These are phyloP conservation scores for Gloeopeniophorella convolvens DNA, from an alignment of 768 basidiomycete genomes.

Conservation along the genomic window DNA sequence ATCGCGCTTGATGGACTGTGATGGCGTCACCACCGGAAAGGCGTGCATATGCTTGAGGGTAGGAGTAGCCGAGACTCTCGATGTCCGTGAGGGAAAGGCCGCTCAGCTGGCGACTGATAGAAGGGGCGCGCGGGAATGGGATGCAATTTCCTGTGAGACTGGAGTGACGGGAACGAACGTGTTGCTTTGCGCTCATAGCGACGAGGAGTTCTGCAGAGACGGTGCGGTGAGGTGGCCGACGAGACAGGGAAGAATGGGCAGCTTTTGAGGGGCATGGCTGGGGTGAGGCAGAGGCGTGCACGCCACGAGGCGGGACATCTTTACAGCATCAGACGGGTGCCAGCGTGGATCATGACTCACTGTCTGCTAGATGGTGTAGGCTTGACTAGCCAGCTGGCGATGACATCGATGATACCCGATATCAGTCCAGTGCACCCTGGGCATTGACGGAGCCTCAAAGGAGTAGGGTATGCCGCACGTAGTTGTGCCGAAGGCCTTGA, in stretches of 20 bases:
- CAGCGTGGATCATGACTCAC: slow-evolving; percentile 9
- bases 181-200: slow-evolving; percentile 12
- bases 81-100: slow-evolving; percentile 8
- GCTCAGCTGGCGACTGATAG: slow-evolving; percentile 18
- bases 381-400: too few relatives aligned
- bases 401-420: too few relatives aligned
- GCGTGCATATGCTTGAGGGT: slow-evolving; percentile 12
- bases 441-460: too few relatives aligned
- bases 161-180: slow-evolving; percentile 3
- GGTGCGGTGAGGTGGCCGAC: slow-evolving; percentile 5
- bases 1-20: slow-evolving; percentile 7
- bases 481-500: too few relatives aligned
- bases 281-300: slow-evolving; percentile 15
- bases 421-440: too few relatives aligned
- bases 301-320: slow-evolving; percentile 14
- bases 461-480: too few relatives aligned
- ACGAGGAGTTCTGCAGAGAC: slow-evolving; percentile 14
- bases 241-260: slow-evolving; percentile 11
- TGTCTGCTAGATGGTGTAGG: too few relatives aligned
- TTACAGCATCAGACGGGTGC: slow-evolving; percentile 5
- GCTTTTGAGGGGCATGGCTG: slow-evolving; percentile 20
- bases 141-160: slow-evolving; percentile 9
- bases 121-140: slow-evolving; percentile 18
- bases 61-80: slow-evolving; percentile 18
- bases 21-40: slow-evolving; percentile 12